A percentile compares a stretch with the other conserved stretches of the same genome.
phyloP scores from a whole-genome alignment of 2,329 filamentous ascomycete genomes.

The Raffaelea deltoideospora region DNA sequence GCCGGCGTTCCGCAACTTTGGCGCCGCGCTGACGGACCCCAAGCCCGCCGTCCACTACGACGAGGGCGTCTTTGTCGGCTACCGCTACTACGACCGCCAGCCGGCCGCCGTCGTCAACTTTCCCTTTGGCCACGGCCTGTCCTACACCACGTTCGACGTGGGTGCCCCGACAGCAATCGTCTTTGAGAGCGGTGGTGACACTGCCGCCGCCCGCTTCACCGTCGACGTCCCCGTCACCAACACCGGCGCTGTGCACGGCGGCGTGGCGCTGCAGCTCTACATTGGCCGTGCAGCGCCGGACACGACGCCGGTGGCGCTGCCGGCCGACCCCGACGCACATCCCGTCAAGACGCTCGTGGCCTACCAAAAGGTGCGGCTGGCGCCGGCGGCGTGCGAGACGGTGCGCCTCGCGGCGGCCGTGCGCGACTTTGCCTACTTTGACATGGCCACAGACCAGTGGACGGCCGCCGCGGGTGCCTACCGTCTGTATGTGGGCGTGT shows the following conservation, averaged over 20 bases:
- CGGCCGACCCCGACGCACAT: constrained; percentile 11
- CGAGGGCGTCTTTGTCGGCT: constrained; percentile 69
- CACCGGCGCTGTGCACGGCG: constrained; percentile 36
- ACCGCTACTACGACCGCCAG: constrained; percentile 56
- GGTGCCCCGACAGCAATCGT: background rate
- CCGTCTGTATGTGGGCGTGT: background rate
- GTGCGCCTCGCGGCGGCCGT: background rate
- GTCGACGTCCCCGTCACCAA: constrained; percentile 43
- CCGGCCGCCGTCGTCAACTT: constrained; percentile 51
- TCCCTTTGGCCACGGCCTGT: constrained; percentile 66
- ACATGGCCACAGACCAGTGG: constrained; percentile 1
- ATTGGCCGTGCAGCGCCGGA: too few relatives aligned
- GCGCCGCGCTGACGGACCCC: constrained; percentile 59
- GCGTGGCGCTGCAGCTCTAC: constrained; percentile 44
- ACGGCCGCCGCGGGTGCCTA: background rate
- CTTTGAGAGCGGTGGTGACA: too few relatives aligned
- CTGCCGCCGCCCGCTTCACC: constrained; percentile 6
- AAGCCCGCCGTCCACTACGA: constrained; percentile 61
- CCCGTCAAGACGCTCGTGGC: constrained; percentile 37
- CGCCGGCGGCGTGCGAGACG: background rate
- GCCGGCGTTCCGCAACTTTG: constrained; percentile 63
- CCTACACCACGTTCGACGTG: constrained; percentile 53
- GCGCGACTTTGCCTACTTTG: constrained; percentile 4
- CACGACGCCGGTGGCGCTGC: constrained; percentile 14
- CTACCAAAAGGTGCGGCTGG: constrained; percentile 37